phyloP scores from a whole-genome alignment of 805 yeast species.

The Kazachstania bromeliacearum region DNA sequence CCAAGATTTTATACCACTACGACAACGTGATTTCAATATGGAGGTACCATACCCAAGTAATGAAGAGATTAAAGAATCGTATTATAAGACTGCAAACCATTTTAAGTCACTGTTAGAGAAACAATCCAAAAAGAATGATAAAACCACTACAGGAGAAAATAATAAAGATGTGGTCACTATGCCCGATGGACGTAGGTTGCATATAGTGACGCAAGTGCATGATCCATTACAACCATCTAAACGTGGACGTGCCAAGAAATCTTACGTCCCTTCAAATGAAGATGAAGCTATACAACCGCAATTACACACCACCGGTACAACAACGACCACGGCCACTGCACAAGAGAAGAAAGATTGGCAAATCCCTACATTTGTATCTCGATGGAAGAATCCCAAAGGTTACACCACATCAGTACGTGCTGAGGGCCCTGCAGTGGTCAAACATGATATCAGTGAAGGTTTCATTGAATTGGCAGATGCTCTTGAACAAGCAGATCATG shows the following conservation, averaged over 20 bases:
- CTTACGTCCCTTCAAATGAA: constrained; percentile 30
- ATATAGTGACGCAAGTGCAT: constrained; percentile 20
- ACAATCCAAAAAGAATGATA: constrained; percentile 18
- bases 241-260: constrained; percentile 49
- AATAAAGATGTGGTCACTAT: constrained; percentile 42
- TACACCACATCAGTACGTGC: constrained; percentile 74
- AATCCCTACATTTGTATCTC: constrained; percentile 85
- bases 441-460: constrained; percentile 41
- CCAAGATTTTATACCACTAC: constrained; percentile 52
- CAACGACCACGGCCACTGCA: constrained; percentile 30
- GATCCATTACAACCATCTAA: constrained; percentile 87
- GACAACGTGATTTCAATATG: constrained; percentile 36
- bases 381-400: constrained; percentile 93
- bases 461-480: constrained; percentile 62
- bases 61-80: constrained; percentile 37
- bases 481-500: constrained; percentile 54
- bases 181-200: constrained; percentile 34
- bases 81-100: constrained; percentile 45
- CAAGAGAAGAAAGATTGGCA: constrained; percentile 76
- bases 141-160: constrained; percentile 26
- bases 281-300: constrained; percentile 3
- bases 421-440: constrained; percentile 47
- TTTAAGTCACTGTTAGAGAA: background rate
- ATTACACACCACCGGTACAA: background rate
- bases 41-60: constrained; percentile 38